Base-by-base conservation (phyloP, 352 stramenopile species). In the Peronospora farinosa region DNA sequence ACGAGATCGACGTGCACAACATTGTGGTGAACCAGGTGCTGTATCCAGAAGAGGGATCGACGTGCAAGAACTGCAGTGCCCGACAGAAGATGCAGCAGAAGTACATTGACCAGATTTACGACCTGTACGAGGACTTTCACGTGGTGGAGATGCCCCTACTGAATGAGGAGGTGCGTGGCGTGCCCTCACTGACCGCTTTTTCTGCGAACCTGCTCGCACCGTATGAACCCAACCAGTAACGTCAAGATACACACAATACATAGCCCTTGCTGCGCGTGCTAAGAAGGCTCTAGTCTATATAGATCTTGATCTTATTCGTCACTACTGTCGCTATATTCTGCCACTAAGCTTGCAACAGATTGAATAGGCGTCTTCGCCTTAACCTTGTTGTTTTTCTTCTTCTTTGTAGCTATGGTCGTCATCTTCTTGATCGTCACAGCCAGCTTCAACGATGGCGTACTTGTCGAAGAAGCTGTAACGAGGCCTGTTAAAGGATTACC, bases 91-190 rank as follows among this genome's bases (percentile, higher is more conserved):
- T 99, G 96, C 97, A 99, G 80, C 95, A 99, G 73, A 98, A 99
- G 74, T 99, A 99, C 78, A 98, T 99, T 60, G 94, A 97, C 56
- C 96, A 99, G 77, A 98, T 98, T 69, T 98, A 98, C 72, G 96
- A 99, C 74, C 72, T 99, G 31, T 99, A 99, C 73, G 82, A 90
- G 61, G 96, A 99, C 61, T 99, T 99, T 66, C 95, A 99, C 74
- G 95, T 99, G n/a, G 83, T 98, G 3, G 83, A 99, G 58, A 98
- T 99, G 94, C 97, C 97, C 17, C 74, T 99, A 44, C 76, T 99
- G 59, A 97, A 98, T 65, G 92, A 98, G 59, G 97, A 99, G 74
- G 97, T 99, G 62, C 85, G 95, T 42, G 95, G 95, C 45, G 84
- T 96, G n/a, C 86, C 95, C 27, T 87, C 93, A 55, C 75, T 98